Evolutionary conservation across 331 rosid genomes (phyloP), one percentile per base, ranked within the genome.

Genomic region (Spiraea crenata): DNA sequence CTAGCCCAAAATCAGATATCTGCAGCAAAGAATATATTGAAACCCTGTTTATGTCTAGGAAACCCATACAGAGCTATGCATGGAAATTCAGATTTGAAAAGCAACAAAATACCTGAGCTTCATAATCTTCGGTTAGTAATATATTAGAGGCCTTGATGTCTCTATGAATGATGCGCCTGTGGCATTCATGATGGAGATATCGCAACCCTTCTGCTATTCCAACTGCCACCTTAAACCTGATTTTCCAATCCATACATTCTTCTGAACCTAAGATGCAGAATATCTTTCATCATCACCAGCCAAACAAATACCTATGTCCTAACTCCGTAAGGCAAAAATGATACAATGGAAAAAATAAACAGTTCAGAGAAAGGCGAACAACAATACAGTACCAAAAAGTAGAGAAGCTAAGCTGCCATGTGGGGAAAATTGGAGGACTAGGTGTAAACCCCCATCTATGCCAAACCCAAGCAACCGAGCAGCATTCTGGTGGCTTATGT

Each of bases 1-100:
- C 99, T 1, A 95, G 81, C 76, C 99, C 99, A 54, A 89, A 95
- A 77, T 95, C 99, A 46, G 99, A 91, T 78, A 95, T 95, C 99
- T 95, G 83, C 73, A 14, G 54, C 69, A 0, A 25, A 56, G 16
- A 31, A 66, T 64, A 11, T 9, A 4, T 51, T 48, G 67, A 0
- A 59, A 45, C 14, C 17, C 14, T 4, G 5, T 8, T 37, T 5
- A 61, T 9, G 10, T 63, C 44, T 41, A n/a, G 58, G 15, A 57
- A 12, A 68, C 6, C 8, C 45, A 45, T 17, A 7, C 37, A 71
- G 20, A 14, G 49, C 13, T 17, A 35, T 12, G 17, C 7, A 2
- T 12, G 35, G 19, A 40, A 14, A 6, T 6, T 38, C 42, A 41
- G 19, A 63, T 50, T 9, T 14, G 40, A 7, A 51, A 41, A 44